Evolutionary conservation across 148 eudicot species (phyloP).

Genomic region (Cornus controversa): DNA sequence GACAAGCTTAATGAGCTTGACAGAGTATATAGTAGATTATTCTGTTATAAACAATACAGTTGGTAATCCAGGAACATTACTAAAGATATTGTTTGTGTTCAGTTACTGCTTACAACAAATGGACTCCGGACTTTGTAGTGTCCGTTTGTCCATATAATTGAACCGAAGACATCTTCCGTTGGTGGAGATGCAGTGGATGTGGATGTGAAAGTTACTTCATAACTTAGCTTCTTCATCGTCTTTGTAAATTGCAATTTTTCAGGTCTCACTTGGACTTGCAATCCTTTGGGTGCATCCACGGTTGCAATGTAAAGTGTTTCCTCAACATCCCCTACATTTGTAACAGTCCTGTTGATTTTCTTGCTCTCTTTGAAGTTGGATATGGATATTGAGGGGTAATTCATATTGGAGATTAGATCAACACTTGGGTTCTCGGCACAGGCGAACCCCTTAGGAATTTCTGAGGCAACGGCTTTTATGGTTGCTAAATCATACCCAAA

Average conservation of each 20-base stretch:
- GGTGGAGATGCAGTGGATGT: background rate
- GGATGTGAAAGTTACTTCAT: conserved; percentile 36
- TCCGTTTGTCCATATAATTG: conserved; percentile 58
- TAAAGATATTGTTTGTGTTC: background rate
- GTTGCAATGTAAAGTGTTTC: conserved; percentile 39
- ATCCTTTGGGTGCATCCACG: conserved; percentile 38
- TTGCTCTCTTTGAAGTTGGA: conserved; percentile 29
- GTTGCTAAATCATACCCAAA: conserved; percentile 44
- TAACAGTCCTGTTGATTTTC: conserved; percentile 56
- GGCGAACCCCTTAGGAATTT: conserved; percentile 40
- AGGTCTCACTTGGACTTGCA: conserved; percentile 53
- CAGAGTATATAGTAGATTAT: no score
- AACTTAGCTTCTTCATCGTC: conserved; percentile 32
- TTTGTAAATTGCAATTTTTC: conserved; percentile 42
- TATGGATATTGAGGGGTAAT: conserved; percentile 75
- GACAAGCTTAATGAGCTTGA: no score
- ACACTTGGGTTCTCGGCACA: conserved; percentile 44
- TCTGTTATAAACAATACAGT: no score
- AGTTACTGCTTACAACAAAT: conserved; percentile 41
- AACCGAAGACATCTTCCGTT: conserved; percentile 45
- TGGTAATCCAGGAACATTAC: background rate
- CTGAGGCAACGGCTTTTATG: conserved; percentile 45
- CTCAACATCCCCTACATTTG: conserved; percentile 50
- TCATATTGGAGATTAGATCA: conserved; percentile 56
- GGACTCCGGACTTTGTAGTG: conserved; percentile 58